Base-by-base conservation (phyloP, 352 stramenopile genomes). In the Globisporangium irregulare region DNA sequence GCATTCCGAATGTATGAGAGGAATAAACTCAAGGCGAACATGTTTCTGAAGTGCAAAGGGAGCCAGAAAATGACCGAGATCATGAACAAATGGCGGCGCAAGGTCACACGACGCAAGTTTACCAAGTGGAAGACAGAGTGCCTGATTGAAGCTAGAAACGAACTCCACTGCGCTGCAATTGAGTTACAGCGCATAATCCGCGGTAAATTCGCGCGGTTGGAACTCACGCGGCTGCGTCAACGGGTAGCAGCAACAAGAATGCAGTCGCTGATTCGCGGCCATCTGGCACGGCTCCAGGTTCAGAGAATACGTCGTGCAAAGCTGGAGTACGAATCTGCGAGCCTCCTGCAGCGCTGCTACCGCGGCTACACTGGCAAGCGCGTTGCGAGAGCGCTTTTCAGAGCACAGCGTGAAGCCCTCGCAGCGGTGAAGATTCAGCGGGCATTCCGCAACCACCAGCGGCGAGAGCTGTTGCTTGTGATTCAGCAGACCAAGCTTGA, bases 31-130 rank as follows among this genome's bases (percentile, higher is more conserved):
- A 84, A 90, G 14, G 88, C 88, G 0, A 87, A 91, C 57, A 73
- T 82, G 70, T 95, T 93, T 57, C 76, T 96, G 58, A 94, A 95
- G 67, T 90, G 85, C 74, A 96, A 96, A 53, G 88, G 76, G 27
- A 84, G 76, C 36, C 80, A 91, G 60, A 89, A 91, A 59, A 70
- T 96, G 69, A 72, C 75, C 8, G 75, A 72, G 36, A 82, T 96
- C 73, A 84, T 96, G 72, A 76, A 59, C 29, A 86, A 73, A 46
- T 91, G 85, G 79, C 78, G 75, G 58, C 81, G 79, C 27, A 88
- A 83, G 34, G 76, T 78, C 12, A 78, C 79, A 14, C 76, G 76
- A 2, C 75, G 77, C 1, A 74, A 80, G 12, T 81, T 94, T 22
- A 38, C 7, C 0, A 70, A 72, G 10, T 96, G 88, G 88, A 80